These are phyloP conservation scores for Colletotrichum acutatum DNA, from an alignment of 2,329 filamentous ascomycete genomes.

Conservation along the genomic window DNA sequence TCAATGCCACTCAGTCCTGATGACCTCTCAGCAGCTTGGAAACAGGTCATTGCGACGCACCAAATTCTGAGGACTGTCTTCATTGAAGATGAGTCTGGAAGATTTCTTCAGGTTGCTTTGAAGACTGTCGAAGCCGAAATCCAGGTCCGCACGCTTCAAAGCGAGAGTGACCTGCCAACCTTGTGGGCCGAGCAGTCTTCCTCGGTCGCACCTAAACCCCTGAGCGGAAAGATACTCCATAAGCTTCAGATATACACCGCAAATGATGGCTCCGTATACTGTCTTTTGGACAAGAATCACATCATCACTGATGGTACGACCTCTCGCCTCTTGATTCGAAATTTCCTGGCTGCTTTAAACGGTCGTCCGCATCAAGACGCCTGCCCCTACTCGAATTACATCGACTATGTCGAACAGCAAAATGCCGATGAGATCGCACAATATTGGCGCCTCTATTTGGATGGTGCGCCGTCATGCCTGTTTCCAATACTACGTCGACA, in stretches of 20 bases:
- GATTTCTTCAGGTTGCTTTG: neutral
- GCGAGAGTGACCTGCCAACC: neutral
- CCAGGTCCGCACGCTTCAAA: neutral
- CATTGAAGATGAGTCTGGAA: neutral
- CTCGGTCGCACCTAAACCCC: neutral
- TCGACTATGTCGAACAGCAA: conserved; percentile 7
- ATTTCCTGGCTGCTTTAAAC: conserved; percentile 2
- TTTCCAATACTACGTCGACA: neutral
- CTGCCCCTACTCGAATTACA: conserved; percentile 9
- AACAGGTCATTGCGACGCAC: neutral
- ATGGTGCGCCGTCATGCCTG: neutral
- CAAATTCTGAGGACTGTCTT: conserved; percentile 10
- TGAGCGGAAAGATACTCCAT: neutral
- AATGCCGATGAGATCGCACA: neutral
- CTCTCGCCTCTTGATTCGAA: conserved; percentile 4
- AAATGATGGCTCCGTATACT: neutral
- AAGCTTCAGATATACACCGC: neutral
- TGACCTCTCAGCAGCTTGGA: conserved; percentile 7
- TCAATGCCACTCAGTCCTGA: neutral
- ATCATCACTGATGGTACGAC: conserved; percentile 24
- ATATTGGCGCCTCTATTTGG: conserved; percentile 11
- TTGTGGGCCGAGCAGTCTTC: neutral
- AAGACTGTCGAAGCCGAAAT: neutral
- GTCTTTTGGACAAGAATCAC: conserved; percentile 22
- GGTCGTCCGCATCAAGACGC: neutral